These are phyloP conservation scores for Penicillium occitanis DNA, from an alignment of 2,329 filamentous ascomycete species.

Conservation along the genomic window DNA sequence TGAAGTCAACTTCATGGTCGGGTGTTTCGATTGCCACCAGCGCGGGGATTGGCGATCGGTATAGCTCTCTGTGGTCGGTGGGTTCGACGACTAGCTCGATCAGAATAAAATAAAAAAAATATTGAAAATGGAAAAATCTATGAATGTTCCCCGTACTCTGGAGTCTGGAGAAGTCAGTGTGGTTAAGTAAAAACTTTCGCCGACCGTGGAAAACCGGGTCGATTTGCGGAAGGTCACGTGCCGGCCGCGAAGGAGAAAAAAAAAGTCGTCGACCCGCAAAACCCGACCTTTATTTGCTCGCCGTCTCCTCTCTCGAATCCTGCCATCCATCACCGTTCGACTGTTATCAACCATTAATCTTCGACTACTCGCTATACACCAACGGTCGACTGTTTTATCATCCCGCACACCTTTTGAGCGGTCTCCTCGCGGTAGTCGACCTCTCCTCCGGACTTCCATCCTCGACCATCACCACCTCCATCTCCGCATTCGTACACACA, in stretches of 20 bases:
- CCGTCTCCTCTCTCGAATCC: conserved; percentile 1
- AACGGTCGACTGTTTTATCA: background rate
- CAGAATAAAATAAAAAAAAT: background rate
- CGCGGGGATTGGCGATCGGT: background rate
- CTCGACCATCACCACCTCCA: background rate
- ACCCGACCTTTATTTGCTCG: background rate
- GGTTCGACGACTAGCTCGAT: background rate
- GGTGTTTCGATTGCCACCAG: background rate
- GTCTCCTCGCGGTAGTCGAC: background rate
- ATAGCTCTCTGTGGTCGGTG: background rate
- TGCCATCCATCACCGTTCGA: background rate
- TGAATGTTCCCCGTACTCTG: background rate
- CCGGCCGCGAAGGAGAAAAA: background rate
- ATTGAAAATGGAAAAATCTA: background rate
- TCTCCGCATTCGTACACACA: background rate
- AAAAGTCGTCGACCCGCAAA: conserved; percentile 11
- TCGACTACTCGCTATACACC: too few species aligned
- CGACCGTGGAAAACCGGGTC: conserved; percentile 12
- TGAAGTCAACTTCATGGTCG: background rate
- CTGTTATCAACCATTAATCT: too few species aligned
- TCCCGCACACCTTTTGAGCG: background rate
- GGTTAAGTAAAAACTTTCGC: background rate
- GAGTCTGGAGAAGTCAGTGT: background rate
- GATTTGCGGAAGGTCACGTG: conserved; percentile 6
- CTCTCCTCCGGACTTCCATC: background rate